A percentile compares a stretch with the other conserved stretches of the same genome.
These are phyloP conservation scores for Linnemannia schmuckeri DNA, from an alignment of 192 early-diverging fungal genomes.

Conservation along the genomic window DNA sequence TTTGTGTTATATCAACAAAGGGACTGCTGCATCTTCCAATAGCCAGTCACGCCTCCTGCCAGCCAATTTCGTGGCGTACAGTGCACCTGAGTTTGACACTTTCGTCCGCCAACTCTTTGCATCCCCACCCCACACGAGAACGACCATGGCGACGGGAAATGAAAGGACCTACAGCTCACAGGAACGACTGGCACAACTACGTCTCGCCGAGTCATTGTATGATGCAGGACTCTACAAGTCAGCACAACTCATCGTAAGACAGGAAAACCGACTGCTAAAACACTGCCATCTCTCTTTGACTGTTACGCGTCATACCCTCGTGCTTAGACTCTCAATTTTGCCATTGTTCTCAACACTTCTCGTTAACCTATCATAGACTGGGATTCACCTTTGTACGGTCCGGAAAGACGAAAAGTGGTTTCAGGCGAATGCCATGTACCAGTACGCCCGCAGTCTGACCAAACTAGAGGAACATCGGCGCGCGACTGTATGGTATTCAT, in stretches of 20 bases:
- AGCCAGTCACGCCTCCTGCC: background rate
- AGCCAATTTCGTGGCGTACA: background rate
- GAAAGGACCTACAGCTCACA: background rate
- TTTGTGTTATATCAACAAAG: background rate
- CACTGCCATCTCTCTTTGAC: background rate
- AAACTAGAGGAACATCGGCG: slow-evolving; percentile 22
- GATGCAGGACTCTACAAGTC: slow-evolving; percentile 29
- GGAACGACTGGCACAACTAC: slow-evolving; percentile 32
- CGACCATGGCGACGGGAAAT: slow-evolving; percentile 19
- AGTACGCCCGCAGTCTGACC: slow-evolving; percentile 19
- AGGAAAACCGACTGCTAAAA: no score
- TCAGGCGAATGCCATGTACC: slow-evolving; percentile 8
- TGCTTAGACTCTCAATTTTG: no score
- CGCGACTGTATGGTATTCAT: slow-evolving; percentile 14
- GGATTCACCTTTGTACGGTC: slow-evolving; percentile 27
- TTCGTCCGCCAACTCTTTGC: background rate
- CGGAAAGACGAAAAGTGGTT: slow-evolving; percentile 29
- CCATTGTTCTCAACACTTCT: background rate
- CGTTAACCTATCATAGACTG: slow-evolving; percentile 12
- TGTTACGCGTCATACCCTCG: no score
- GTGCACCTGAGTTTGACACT: background rate
- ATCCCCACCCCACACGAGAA: background rate
- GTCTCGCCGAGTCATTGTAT: slow-evolving; percentile 12
- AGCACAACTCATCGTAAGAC: slow-evolving; percentile 35
- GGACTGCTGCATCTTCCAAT: background rate